phyloP scores from a whole-genome alignment of 2,329 filamentous ascomycete genomes.

The Chaetomiaceae sp. region DNA sequence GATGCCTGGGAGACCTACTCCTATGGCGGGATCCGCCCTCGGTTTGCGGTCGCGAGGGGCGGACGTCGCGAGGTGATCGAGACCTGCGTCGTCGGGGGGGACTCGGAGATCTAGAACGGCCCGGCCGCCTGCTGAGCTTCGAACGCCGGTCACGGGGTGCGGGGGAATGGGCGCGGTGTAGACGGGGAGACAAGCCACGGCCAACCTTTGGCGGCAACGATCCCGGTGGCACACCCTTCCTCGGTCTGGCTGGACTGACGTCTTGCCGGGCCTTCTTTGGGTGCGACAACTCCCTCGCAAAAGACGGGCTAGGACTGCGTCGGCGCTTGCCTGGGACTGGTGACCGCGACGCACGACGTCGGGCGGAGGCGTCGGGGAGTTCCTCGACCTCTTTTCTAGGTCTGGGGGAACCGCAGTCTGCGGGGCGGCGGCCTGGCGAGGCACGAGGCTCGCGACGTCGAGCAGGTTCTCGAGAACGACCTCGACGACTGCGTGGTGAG shows the following conservation, averaged over 20 bases:
- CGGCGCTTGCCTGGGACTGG: conserved; percentile 29
- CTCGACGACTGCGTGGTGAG: conserved; percentile 22
- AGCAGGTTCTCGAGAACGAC: conserved; percentile 20
- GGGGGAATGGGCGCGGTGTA: conserved; percentile 25
- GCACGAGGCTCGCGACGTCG: conserved; percentile 13
- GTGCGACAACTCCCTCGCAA: conserved; percentile 20
- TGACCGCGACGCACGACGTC: conserved; percentile 26
- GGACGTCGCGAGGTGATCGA: conserved; percentile 23
- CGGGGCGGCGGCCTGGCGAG: conserved; percentile 18
- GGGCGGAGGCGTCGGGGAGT: conserved; percentile 11
- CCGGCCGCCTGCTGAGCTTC: conserved; percentile 25
- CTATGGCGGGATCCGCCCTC: conserved; percentile 14
- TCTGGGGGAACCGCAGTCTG: conserved; percentile 8
- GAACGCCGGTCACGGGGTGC: conserved; percentile 26
- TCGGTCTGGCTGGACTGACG: conserved; percentile 19
- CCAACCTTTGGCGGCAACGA: conserved; percentile 11
- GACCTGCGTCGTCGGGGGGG: conserved; percentile 27
- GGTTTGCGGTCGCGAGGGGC: neutral
- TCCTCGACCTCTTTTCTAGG: conserved; percentile 14
- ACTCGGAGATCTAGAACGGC: conserved; percentile 22
- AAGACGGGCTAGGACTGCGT: conserved; percentile 29
- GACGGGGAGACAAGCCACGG: conserved; percentile 17
- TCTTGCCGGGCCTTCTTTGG: conserved; percentile 25
- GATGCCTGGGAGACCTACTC: conserved; percentile 21
- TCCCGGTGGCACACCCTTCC: conserved; percentile 17